Conservation (phyloP, 192 early-diverging fungal genomes). For the Coemansia sp. region DNA sequence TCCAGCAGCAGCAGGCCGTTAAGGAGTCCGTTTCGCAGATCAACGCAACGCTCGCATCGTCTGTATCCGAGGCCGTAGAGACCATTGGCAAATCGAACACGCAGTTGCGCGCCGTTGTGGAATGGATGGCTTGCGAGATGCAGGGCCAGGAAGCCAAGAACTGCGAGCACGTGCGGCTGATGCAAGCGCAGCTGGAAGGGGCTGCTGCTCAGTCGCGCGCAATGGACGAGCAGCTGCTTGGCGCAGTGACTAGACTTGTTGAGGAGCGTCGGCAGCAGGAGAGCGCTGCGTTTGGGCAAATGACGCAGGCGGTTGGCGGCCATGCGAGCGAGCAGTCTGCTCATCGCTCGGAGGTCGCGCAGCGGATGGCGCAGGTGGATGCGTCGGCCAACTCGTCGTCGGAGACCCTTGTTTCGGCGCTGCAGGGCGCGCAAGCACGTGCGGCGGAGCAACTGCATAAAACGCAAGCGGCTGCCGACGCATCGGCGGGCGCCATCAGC, state of each 20-base stretch:
- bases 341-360: background rate
- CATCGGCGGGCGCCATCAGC: background rate
- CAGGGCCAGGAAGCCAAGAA: slow-evolving; percentile 9
- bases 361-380: background rate
- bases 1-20: background rate
- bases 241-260: slow-evolving; percentile 12
- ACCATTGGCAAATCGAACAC: background rate
- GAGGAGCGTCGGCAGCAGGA: slow-evolving; percentile 20
- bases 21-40: background rate
- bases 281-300: background rate
- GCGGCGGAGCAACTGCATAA: background rate
- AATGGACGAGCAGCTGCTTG: slow-evolving; percentile 22
- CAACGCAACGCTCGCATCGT: background rate
- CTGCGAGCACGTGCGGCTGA: slow-evolving; percentile 7
- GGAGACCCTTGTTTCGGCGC: background rate
- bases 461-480: background rate
- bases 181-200: slow-evolving; percentile 31
- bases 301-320: background rate
- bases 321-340: background rate
- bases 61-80: background rate
- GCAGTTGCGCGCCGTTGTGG: background rate
- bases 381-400: background rate
- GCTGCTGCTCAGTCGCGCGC: slow-evolving; percentile 12
- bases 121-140: background rate
- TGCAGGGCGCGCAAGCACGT: background rate